Evolutionary conservation across 371 early-diverging fungal species (phyloP).

Genomic region (Quaeritorhiza haematococci): DNA sequence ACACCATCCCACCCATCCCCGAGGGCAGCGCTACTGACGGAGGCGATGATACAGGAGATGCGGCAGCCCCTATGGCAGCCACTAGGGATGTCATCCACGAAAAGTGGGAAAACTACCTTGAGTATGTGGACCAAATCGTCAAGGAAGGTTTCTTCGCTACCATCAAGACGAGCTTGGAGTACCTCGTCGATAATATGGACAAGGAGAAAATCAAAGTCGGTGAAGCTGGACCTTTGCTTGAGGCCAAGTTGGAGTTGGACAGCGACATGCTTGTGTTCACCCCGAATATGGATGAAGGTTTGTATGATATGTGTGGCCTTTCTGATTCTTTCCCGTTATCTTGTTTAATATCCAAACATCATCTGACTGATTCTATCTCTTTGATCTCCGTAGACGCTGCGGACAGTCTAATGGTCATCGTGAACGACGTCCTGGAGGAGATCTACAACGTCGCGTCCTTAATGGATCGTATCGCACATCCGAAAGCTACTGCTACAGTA

Average conservation of each 20-base stretch:
- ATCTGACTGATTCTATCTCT: too few relatives aligned
- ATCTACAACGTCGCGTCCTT: constrained; percentile 47
- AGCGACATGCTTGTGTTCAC: constrained; percentile 46
- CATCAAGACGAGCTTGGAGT: constrained; percentile 43
- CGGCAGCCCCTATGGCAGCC: too few relatives aligned
- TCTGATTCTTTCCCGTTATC: too few relatives aligned
- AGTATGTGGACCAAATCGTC: constrained; percentile 45
- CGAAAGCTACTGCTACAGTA: constrained; percentile 4
- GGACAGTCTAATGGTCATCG: constrained; percentile 33
- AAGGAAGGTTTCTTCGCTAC: constrained; percentile 43
- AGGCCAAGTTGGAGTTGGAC: constrained; percentile 53
- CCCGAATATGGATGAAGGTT: constrained; percentile 51
- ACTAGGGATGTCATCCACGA: constrained; percentile 26
- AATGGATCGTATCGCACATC: constrained; percentile 42
- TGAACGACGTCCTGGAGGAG: constrained; percentile 43
- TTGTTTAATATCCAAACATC: too few relatives aligned
- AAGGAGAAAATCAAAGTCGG: constrained; percentile 26
- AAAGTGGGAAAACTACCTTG: constrained; percentile 42
- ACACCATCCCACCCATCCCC: too few relatives aligned
- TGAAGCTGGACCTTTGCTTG: constrained; percentile 49
- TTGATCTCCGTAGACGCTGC: constrained; percentile 27
- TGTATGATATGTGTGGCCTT: neutral
- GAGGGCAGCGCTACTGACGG: too few relatives aligned
- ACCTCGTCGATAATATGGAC: constrained; percentile 50
- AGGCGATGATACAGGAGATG: too few relatives aligned